phyloP scores from a whole-genome alignment of 768 basidiomycete species.

The Sporobolomyces phaffii region DNA sequence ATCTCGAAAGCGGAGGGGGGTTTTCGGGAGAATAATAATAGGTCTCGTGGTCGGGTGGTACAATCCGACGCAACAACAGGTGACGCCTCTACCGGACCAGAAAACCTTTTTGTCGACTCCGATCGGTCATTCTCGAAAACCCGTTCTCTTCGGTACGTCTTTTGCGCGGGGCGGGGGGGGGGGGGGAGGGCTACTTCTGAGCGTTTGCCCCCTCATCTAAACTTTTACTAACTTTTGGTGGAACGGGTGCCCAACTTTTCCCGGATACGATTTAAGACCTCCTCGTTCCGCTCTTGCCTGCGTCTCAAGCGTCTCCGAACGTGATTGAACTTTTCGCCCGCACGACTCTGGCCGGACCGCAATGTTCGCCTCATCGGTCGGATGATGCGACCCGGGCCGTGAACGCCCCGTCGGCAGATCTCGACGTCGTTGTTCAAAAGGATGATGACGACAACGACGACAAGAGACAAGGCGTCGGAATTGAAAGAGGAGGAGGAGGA shows the following conservation, averaged over 20 bases:
- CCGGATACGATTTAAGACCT: background rate
- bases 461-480: no score
- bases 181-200: no score
- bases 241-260: no score
- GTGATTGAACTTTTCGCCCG: conserved; percentile 35
- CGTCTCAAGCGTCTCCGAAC: background rate
- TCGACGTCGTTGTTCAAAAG: no score
- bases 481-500: no score
- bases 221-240: no score
- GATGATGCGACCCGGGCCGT: background rate
- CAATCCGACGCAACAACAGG: background rate
- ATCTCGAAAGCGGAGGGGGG: no score
- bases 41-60: conserved; percentile 28
- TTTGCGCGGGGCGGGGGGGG: background rate
- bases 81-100: background rate
- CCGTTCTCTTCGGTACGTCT: conserved; percentile 15
- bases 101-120: conserved; percentile 31
- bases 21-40: background rate
- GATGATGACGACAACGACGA: no score
- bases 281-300: background rate
- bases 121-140: conserved; percentile 35
- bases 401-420: no score
- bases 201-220: no score
- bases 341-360: conserved; percentile 6
- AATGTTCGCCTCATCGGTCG: background rate